Percentiles rank a stretch among this genome's conserved stretches.
Conservation (phyloP, 1,284 basidiomycete genomes). For the Trichosporon inkin region DNA sequence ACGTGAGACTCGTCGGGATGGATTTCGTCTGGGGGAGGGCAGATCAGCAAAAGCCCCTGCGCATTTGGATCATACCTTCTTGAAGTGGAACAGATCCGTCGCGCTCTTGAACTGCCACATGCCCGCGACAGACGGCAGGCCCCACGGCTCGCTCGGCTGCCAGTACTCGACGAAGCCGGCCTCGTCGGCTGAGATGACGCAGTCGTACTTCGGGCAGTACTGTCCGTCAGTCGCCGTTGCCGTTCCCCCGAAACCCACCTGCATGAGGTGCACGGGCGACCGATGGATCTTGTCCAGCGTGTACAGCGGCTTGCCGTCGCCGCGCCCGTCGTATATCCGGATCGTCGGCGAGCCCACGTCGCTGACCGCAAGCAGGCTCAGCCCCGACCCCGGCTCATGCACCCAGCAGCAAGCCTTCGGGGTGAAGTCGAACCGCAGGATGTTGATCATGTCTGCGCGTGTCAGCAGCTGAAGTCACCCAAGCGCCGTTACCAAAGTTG, state of each 20-base stretch:
- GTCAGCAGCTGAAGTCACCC: neutral
- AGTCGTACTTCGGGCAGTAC: slow-evolving; percentile 87
- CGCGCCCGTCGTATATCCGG: slow-evolving; percentile 87
- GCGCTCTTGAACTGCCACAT: slow-evolving; percentile 87
- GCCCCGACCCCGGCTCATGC: slow-evolving; percentile 79
- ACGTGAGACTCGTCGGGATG: slow-evolving; percentile 79
- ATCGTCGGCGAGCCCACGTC: slow-evolving; percentile 72
- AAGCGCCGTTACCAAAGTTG: slow-evolving; percentile 74
- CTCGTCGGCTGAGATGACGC: slow-evolving; percentile 90
- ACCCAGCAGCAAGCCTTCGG: slow-evolving; percentile 92
- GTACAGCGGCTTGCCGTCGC: slow-evolving; percentile 68
- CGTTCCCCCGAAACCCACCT: slow-evolving; percentile 56
- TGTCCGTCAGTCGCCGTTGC: slow-evolving; percentile 41
- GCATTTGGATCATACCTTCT: slow-evolving; percentile 59
- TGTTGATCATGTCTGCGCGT: slow-evolving; percentile 91
- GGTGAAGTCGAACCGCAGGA: slow-evolving; percentile 78
- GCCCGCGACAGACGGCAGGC: slow-evolving; percentile 69
- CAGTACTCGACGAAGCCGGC: slow-evolving; percentile 96
- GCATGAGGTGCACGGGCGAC: slow-evolving; percentile 83
- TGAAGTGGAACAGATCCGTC: slow-evolving; percentile 96
- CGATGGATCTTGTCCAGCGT: slow-evolving; percentile 73
- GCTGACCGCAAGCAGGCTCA: slow-evolving; percentile 84
- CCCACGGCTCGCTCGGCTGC: slow-evolving; percentile 82
- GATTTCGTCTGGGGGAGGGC: slow-evolving; percentile 63
- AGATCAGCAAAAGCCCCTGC: slow-evolving; percentile 59